Conservation (phyloP, 108 stramenopile genomes). For the Seminavis robusta region DNA sequence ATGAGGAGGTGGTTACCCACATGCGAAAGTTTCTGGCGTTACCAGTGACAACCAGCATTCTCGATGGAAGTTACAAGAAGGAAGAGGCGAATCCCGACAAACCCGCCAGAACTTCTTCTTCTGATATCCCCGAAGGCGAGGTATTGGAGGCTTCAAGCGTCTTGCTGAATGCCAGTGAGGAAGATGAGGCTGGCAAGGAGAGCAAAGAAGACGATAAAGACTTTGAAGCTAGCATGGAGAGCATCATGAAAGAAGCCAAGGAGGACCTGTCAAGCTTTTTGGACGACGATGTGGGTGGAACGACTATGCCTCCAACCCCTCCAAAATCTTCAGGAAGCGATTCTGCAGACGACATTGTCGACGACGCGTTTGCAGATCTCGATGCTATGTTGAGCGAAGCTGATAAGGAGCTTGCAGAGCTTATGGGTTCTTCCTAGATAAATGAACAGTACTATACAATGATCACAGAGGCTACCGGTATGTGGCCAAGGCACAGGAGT, state of each 20-base stretch:
- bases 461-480: too few species aligned
- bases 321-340: constrained; percentile 29
- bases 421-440: constrained; percentile 66
- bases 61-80: constrained; percentile 72
- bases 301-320: constrained; percentile 18
- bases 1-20: constrained; percentile 80
- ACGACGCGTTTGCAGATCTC: constrained; percentile 71
- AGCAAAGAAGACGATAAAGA: constrained; percentile 29
- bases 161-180: constrained; percentile 31
- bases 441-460: constrained; percentile 2
- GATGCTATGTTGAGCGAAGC: constrained; percentile 83
- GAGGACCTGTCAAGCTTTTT: constrained; percentile 59
- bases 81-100: too few species aligned
- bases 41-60: constrained; percentile 72
- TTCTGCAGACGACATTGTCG: constrained; percentile 13
- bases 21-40: constrained; percentile 85
- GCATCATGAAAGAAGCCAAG: constrained; percentile 69
- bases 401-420: constrained; percentile 74
- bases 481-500: too few species aligned
- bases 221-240: constrained; percentile 52
- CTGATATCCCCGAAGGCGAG: constrained; percentile 54
- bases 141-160: constrained; percentile 49
- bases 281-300: constrained; percentile 31
- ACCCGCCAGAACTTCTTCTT: constrained; percentile 13
- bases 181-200: constrained; percentile 35